Base-by-base conservation (phyloP, 2,329 filamentous ascomycete genomes). In the Lasiodiplodia sp. region DNA sequence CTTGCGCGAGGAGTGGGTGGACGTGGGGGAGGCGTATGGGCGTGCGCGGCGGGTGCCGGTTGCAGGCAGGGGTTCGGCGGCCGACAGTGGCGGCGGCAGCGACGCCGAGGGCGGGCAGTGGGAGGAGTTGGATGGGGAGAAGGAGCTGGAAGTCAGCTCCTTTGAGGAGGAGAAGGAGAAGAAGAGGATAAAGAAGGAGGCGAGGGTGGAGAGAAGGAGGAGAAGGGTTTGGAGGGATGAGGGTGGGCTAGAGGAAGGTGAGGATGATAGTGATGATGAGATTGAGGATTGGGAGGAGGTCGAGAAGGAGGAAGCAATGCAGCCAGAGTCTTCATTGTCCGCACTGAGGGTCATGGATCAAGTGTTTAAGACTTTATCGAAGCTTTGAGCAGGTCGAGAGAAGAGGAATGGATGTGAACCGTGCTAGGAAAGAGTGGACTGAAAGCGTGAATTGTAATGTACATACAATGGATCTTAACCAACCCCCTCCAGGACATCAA, bases 1-100 rank as follows among this genome's bases (percentile, higher is more conserved):
- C n/a, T 72, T 79, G 66, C 70, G 56, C n/a, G 78, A 0, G 71
- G 70, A 31, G 68, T 78, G 58, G 70, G 72, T 1, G 76, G 76
- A 0, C 68, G 68, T 25, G 74, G 71, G 10, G 71, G 71, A 34
- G 16, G 37, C 12, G 11, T 1, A 38, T 21, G 40, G 8, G 44
- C 23, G 11, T 21, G 60, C 16, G 47, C 28, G 25, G 37, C 18
- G 44, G 11, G 18, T 4, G 16, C n/a, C 18, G 10, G 23, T 14
- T 11, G 37, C 34, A 25, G 37, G 18, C 3, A 14, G 31, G 23
- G 8, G 31, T 12, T 18, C 28, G n/a, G 31, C 8, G 31, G 8
- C 8, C 31, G 31, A 3, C 18, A 18, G 40, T 4, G 40, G 18
- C 16, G 16, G 38, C 14, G 40, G 40, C 4, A n/a, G 40, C 7